Evolutionary conservation across 176 grass and related monocot genomes (phyloP).

Genomic region (Lolium perenne): DNA sequence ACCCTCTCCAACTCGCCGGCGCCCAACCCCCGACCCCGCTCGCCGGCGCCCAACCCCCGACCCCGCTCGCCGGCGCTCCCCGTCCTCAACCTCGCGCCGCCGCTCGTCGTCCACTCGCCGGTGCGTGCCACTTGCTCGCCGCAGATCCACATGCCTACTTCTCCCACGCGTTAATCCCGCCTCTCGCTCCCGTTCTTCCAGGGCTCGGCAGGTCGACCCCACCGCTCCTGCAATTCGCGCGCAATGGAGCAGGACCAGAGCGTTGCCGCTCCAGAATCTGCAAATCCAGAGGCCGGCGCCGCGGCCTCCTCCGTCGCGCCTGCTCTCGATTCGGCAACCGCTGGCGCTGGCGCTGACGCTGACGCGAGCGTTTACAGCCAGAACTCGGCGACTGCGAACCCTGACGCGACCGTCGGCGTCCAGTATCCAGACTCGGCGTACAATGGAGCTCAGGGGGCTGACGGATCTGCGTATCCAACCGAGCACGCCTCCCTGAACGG

Average conservation of each 20-base stretch:
- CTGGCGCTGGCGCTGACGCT: slow-evolving; percentile 39
- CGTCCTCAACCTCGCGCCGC: background rate
- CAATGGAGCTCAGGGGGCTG: slow-evolving; percentile 23
- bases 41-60: background rate
- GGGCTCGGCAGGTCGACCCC: slow-evolving; percentile 16
- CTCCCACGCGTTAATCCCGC: background rate
- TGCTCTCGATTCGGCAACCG: slow-evolving; percentile 23
- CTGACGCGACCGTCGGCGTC: slow-evolving; percentile 36
- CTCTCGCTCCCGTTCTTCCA: background rate
- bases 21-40: background rate
- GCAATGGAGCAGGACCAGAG: slow-evolving; percentile 69
- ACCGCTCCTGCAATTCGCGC: background rate
- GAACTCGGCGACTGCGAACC: slow-evolving; percentile 34
- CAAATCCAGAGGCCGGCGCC: slow-evolving; percentile 29
- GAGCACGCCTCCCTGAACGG: slow-evolving; percentile 67
- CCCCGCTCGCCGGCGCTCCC: background rate
- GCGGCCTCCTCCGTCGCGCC: slow-evolving; percentile 16
- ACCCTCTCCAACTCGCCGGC: slow-evolving; percentile 34
- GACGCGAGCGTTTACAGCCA: slow-evolving; percentile 41
- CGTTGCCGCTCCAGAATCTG: slow-evolving; percentile 23
- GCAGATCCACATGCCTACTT: background rate
- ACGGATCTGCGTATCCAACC: slow-evolving; percentile 41
- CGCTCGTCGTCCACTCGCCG: background rate
- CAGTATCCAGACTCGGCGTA: slow-evolving; percentile 21
- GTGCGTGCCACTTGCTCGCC: background rate